Evolutionary conservation across 495 filamentous ascomycete genomes (phyloP), one percentile per base, ranked within the genome.

Genomic region (Penicillium argentinense): DNA sequence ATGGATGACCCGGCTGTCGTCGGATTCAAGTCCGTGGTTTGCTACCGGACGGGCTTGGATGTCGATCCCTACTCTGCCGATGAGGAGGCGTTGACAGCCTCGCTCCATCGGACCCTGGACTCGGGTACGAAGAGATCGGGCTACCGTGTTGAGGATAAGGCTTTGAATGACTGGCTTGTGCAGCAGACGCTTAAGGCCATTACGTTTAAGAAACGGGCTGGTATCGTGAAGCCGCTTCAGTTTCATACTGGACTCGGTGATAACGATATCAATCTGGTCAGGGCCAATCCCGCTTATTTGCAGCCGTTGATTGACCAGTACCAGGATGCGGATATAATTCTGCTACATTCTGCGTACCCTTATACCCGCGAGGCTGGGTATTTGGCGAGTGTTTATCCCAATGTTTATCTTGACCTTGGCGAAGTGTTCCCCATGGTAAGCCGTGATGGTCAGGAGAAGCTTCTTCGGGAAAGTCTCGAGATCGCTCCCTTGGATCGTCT

Each of bases 191-290:
- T 85, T 5, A 58, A 63, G 33, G 27, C 34, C 3, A 63, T 60
- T 23, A 37, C 53, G 0, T 60, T 52, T 16, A 46, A 46, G 14
- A 60, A 60, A 30, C 51, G 29, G 17, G 46, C 49, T 4, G 37
- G 44, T 52, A 44, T 59, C 14, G 77, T 71, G 46, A 93, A 93
- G 56, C 88, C 91, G 1, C 60, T 96, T 22, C 90, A 95, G 56
- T 87, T 96, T 47, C 89, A 95, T 55, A 92, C 88, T 0, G 91
- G 91, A 0, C 73, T 95, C 1, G 91, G 90, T 0, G 89, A 95
- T 54, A 88, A 85, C 51, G 89, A 95, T 64, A 85, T 95, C 40
- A 78, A 72, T 34, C 72, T 95, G 6, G 57, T 78, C 1, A 76
- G 73, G 39, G 78, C 88, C 0, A 91, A 89, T 43, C 90, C 91